Evolutionary conservation across 495 filamentous ascomycete genomes (phyloP), one percentile per base, ranked within the genome.

Genomic region (Elasticomyces elasticus): DNA sequence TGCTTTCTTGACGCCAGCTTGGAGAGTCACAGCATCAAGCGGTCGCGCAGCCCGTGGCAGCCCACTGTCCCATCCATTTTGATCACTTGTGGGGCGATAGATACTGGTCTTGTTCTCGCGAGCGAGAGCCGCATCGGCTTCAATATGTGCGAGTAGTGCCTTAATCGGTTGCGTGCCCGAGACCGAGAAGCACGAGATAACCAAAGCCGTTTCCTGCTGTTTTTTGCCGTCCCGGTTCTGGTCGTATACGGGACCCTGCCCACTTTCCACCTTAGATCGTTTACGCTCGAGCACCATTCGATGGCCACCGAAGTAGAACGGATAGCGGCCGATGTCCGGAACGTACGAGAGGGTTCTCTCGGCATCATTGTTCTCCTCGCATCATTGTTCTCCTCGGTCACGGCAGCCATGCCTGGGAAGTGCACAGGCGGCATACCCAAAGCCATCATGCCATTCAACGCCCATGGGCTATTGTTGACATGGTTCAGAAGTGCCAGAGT

Each of bases 1-100:
- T 6, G 26, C 38, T 12, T 51, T 31, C 35, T 62, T 62, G 20
- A 56, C 20, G 9, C 35, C 26, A 13, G 42, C 51, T 23, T 62
- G 46, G 5, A 62, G n/a, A 10, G 44, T 47, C 6, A 47, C 44
- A 10, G 44, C 44, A 28, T 24, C 19, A 5, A 47, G 19, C 20
- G 19, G 23, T 24, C 44, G 19, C 5, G 20, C 25, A 7, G 24
- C 20, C 4, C 44, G 19, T 6, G 44, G 12, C 9, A 47, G 9
- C 10, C 44, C 44, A 10, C 11, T 22, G 25, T 47, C 44, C 44
- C 44, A 47, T 11, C 25, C 19, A 22, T 28, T 5, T 10, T 13
- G 10, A 47, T 47, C 44, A 10, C 6, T 5, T 13, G 6, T 4
- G 20, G 44, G 44, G 4, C 44, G 19, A 24, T 25, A 47, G 25